A percentile compares a stretch with the other conserved stretches of the same genome.
Conservation (phyloP, 2,329 filamentous ascomycete genomes). For the Arachnopeziza araneosa region DNA sequence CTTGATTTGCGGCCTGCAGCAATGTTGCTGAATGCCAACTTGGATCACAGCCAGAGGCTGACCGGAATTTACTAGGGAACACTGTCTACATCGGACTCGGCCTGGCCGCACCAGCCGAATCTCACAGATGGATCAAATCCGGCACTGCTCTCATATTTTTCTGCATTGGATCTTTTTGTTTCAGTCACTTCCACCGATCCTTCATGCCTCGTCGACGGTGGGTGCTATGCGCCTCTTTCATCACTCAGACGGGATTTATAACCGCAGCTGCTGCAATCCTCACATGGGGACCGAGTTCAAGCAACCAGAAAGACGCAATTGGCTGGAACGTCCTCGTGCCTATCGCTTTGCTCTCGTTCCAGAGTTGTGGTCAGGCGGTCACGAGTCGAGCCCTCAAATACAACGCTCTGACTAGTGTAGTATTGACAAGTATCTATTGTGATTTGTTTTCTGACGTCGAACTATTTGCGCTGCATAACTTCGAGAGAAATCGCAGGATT, state of each 20-base stretch:
- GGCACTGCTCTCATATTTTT: constrained; percentile 65
- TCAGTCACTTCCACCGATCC: constrained; percentile 61
- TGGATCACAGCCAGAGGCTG: background rate
- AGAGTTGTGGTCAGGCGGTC: constrained; percentile 70
- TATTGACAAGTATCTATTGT: constrained; percentile 74
- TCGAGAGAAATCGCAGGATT: constrained; percentile 45
- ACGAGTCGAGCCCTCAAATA: constrained; percentile 63
- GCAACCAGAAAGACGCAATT: constrained; percentile 38
- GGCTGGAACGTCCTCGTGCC: constrained; percentile 59
- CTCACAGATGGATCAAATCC: constrained; percentile 64
- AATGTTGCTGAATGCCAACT: background rate
- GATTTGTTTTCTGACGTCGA: constrained; percentile 66
- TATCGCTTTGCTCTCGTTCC: constrained; percentile 65
- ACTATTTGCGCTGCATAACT: constrained; percentile 38
- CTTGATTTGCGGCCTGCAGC: background rate
- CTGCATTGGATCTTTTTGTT: constrained; percentile 66
- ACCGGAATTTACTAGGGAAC: constrained; percentile 47
- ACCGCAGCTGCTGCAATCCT: constrained; percentile 49
- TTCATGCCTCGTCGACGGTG: constrained; percentile 58
- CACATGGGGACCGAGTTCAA: constrained; percentile 38
- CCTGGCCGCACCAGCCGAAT: constrained; percentile 50
- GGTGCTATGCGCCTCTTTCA: constrained; percentile 57
- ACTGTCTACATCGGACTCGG: constrained; percentile 75
- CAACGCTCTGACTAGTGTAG: constrained; percentile 66
- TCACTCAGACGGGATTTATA: constrained; percentile 46